These are phyloP conservation scores for Yamadazyma akitaensis DNA, from an alignment of 805 yeast genomes.

Conservation along the genomic window DNA sequence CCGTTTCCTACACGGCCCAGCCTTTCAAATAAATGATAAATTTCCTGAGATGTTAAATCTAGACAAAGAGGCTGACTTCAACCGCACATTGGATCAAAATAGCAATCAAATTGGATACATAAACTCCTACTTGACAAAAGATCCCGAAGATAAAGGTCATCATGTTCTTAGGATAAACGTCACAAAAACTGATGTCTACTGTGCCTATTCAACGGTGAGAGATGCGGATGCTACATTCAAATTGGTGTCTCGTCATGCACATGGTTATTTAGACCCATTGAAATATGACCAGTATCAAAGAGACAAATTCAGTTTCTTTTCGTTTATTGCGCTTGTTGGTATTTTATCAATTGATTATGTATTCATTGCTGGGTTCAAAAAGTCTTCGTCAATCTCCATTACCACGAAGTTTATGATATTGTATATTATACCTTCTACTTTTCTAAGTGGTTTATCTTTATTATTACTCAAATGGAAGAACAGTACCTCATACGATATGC, in stretches of 20 bases:
- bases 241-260: neutral
- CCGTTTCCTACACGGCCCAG: neutral
- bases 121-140: neutral
- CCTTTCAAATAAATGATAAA: neutral
- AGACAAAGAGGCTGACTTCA: no score
- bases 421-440: neutral
- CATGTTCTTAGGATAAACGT: neutral
- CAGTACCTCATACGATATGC: no score
- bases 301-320: neutral
- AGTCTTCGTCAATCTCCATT: neutral
- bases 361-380: neutral
- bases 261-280: neutral
- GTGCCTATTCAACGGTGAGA: neutral
- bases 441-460: neutral
- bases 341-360: neutral
- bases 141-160: neutral
- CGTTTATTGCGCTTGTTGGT: neutral
- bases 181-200: neutral
- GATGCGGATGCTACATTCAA: neutral
- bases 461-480: neutral
- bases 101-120: neutral
- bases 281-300: neutral
- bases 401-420: neutral
- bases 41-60: no score
- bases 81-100: neutral